Percentiles rank a stretch among this genome's conserved stretches.
phyloP scores from a whole-genome alignment of 225 moss, liverwort and hornwort genomes.

The Asterella californica region DNA sequence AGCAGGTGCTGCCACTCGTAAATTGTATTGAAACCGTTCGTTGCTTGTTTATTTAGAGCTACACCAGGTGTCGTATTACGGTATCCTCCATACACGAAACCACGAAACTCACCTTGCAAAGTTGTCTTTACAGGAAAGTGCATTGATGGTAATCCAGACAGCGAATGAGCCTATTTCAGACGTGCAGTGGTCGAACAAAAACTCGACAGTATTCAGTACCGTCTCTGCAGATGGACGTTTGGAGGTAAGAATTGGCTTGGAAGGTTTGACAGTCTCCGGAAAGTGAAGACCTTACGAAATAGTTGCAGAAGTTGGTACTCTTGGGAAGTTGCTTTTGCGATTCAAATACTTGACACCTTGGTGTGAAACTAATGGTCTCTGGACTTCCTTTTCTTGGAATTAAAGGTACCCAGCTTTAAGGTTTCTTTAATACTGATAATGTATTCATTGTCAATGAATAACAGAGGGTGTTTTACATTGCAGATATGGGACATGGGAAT shows the following conservation, averaged over 20 bases:
- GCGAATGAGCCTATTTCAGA: constrained; percentile 78
- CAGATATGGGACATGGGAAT: constrained; percentile 90
- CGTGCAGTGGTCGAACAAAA: constrained; percentile 76
- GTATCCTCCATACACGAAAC: too few species aligned
- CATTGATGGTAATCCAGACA: constrained; percentile 84
- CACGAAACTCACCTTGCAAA: background rate
- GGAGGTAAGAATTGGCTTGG: constrained; percentile 45
- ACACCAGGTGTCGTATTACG: background rate
- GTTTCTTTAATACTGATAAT: background rate
- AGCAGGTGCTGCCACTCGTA: constrained; percentile 53
- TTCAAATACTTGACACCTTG: background rate
- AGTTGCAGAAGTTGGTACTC: background rate
- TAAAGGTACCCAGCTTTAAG: background rate
- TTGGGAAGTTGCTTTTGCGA: background rate
- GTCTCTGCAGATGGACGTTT: constrained; percentile 77
- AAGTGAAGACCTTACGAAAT: background rate
- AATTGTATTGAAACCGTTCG: background rate
- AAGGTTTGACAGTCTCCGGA: background rate
- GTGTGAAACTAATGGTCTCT: background rate
- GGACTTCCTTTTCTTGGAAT: background rate
- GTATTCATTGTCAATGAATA: background rate
- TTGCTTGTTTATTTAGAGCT: background rate
- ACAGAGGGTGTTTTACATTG: background rate
- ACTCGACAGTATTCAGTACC: constrained; percentile 73
- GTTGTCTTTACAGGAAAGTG: constrained; percentile 57